Evolutionary conservation across 371 early-diverging fungal species (phyloP).

Genomic region (Mortierella sp.): DNA sequence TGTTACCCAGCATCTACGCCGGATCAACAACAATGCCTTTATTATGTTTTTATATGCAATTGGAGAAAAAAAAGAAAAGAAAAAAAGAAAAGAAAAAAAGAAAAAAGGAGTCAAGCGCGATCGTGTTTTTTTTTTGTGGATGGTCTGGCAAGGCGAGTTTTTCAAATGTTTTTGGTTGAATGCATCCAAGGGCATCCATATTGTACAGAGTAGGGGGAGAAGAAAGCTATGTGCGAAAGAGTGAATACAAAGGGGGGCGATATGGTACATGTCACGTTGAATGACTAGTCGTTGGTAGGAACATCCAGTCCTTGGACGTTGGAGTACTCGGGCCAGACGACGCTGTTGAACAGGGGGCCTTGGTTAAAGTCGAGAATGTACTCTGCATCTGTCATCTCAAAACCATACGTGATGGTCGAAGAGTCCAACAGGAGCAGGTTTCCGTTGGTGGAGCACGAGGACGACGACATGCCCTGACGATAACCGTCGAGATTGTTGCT

Average conservation of each 20-base stretch:
- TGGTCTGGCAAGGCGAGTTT: background rate
- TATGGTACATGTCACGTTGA: background rate
- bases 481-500: constrained; percentile 12
- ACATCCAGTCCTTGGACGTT: background rate
- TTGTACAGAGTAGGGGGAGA: background rate
- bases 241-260: too few relatives aligned
- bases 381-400: constrained; percentile 42
- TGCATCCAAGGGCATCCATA: background rate
- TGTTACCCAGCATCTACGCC: background rate
- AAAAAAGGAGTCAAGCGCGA: background rate
- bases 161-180: constrained; percentile 7
- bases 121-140: background rate
- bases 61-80: background rate
- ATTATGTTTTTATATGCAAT: background rate
- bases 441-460: background rate
- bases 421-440: constrained; percentile 41
- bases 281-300: constrained; percentile 6
- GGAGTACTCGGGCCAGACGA: constrained; percentile 55
- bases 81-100: background rate
- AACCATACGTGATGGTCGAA: constrained; percentile 50
- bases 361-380: constrained; percentile 52
- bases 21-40: background rate
- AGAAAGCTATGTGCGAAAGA: background rate
- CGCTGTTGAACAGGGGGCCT: constrained; percentile 48
- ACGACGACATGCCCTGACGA: background rate